Conservation (phyloP, 768 basidiomycete genomes). For the Piloderma croceum region DNA sequence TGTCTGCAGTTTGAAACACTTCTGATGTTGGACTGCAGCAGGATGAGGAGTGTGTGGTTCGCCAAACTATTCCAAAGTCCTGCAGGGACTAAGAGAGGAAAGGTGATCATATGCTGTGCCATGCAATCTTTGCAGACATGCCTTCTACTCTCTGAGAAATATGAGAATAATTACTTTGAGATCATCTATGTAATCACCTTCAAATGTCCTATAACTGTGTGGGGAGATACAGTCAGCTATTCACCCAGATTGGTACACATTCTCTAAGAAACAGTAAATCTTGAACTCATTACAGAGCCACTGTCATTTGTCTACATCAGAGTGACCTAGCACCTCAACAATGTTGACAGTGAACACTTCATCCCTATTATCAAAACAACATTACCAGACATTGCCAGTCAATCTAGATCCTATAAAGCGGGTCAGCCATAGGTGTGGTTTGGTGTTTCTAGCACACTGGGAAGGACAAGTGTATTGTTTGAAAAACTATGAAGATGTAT, state of each 20-base stretch:
- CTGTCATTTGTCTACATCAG: constrained; percentile 14
- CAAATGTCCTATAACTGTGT: constrained; percentile 16
- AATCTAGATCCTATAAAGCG: constrained; percentile 15
- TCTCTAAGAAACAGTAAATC: constrained; percentile 14
- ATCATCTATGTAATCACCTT: constrained; percentile 10
- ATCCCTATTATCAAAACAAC: constrained; percentile 13
- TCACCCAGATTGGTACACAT: constrained; percentile 14
- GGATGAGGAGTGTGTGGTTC: no score
- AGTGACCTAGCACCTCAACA: constrained; percentile 11
- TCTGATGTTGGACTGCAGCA: constrained; percentile 8
- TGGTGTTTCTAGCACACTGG: constrained; percentile 10
- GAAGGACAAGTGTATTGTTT: constrained; percentile 15
- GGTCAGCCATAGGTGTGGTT: constrained; percentile 17
- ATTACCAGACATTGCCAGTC: constrained; percentile 19
- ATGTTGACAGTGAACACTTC: constrained; percentile 14
- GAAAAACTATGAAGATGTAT: constrained; percentile 9
- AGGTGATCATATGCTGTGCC: constrained; percentile 6
- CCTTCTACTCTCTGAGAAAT: no score
- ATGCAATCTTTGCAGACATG: constrained; percentile 11
- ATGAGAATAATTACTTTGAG: constrained; percentile 14
- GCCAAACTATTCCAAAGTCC: no score
- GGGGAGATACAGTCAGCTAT: constrained; percentile 13
- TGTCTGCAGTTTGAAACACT: constrained; percentile 15
- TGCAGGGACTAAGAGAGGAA: no score
- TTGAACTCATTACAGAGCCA: constrained; percentile 16